Evolutionary conservation across 2,329 filamentous ascomycete species (phyloP), one percentile per base, ranked within the genome.

Genomic region (Grosmannia clavigera): DNA sequence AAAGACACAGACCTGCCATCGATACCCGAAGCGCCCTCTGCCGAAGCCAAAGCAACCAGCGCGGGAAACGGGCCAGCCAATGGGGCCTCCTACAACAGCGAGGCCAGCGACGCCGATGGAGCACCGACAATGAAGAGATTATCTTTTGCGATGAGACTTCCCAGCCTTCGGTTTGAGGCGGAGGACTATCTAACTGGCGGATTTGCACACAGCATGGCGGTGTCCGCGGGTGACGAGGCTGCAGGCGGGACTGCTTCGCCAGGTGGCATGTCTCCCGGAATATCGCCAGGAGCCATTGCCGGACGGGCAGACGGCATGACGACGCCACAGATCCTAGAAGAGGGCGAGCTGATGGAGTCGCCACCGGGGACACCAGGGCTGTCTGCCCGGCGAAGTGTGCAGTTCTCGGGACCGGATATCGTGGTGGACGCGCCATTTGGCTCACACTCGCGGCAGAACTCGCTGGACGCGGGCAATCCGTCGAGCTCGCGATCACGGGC

Each of bases 381-480:
- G 2, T 35, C 33, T 10, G 38, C 38, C 12, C 38, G 38, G 38
- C 38, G 82, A 60, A 92, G 86, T 68, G 88, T 95, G 3, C 89
- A 94, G 66, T 94, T 95, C 69, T 83, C 81, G 2, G 79, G 82
- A 35, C 74, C 79, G 16, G 78, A 83, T 57, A 71, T 73, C 33
- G 75, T 70, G 64, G 68, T 72, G 64, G 83, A 81, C 40, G 73
- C 77, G 5, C 46, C 56, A 9, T 25, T 19, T 38, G 73, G 78
- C 14, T 73, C 78, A 16, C 63, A 66, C 33, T 55, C 43, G 5
- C 79, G 84, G 61, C 79, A 86, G 52, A 79, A 82, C 40, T 90
- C 87, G 4, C 81, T 81, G 74, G 84, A 87, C 54, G 84, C 87
- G 58, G 78, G 73, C n/a, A 87, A 88, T 46, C 74, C 75, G 10